These are phyloP conservation scores for Pseudotulostoma volvatum DNA, from an alignment of 495 filamentous ascomycete species.

Conservation along the genomic window DNA sequence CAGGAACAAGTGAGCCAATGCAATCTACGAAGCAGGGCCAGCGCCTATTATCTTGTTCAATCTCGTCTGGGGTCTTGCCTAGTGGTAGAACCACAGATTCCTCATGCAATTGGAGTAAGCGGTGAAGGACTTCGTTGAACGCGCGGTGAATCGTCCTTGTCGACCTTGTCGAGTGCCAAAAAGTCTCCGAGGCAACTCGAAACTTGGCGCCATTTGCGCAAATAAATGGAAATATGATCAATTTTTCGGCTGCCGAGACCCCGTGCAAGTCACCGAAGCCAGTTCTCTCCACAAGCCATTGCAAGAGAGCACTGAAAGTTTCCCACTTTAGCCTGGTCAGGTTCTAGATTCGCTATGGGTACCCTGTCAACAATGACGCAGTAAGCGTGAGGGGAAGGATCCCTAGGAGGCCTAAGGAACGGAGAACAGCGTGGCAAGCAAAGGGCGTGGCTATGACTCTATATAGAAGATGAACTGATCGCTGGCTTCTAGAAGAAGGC, in stretches of 20 bases:
- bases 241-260: not conserved
- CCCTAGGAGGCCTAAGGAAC: too few species aligned
- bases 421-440: too few species aligned
- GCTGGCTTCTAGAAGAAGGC: too few species aligned
- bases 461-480: too few species aligned
- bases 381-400: too few species aligned
- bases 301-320: not conserved
- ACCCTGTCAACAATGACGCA: not conserved
- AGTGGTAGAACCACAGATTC: constrained; percentile 4
- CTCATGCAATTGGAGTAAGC: not conserved
- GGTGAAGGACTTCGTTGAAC: not conserved
- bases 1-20: not conserved
- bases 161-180: not conserved
- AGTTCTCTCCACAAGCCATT: not conserved
- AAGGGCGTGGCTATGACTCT: too few species aligned
- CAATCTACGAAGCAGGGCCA: not conserved
- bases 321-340: not conserved
- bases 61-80: constrained; percentile 18
- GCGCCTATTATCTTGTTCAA: not conserved
- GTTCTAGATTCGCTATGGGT: not conserved
- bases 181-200: not conserved
- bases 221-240: not conserved
- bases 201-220: not conserved
- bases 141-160: not conserved
- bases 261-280: not conserved